Conservation (phyloP, 2,329 filamentous ascomycete species). For the Aspergillus puulaauensis region DNA sequence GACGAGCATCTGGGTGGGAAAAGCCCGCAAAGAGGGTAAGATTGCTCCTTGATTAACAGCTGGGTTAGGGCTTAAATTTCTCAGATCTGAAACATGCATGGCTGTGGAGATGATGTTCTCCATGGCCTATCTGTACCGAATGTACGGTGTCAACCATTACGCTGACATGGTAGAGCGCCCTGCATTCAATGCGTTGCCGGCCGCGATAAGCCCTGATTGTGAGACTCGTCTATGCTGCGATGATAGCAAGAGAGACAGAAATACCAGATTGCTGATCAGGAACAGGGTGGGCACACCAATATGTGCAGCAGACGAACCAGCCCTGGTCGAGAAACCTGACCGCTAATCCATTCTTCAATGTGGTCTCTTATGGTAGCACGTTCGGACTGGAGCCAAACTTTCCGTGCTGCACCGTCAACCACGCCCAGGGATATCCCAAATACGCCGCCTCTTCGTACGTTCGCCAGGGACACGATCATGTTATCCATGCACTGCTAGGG, state of each 20-base stretch:
- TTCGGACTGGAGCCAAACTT: slow-evolving; percentile 56
- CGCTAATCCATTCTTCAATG: slow-evolving; percentile 50
- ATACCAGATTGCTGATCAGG: too few relatives aligned
- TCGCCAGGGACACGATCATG: slow-evolving; percentile 40
- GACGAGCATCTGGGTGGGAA: slow-evolving; percentile 51
- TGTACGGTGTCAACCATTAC: slow-evolving; percentile 46
- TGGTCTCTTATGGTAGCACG: slow-evolving; percentile 45
- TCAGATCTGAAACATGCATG: slow-evolving; percentile 48
- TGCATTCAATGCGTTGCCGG: slow-evolving; percentile 58
- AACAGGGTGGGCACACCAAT: slow-evolving; percentile 54
- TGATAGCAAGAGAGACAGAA: too few relatives aligned
- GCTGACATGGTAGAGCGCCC: slow-evolving; percentile 54
- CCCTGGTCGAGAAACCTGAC: slow-evolving; percentile 48
- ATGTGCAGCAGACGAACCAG: slow-evolving; percentile 56
- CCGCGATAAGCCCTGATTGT: slow-evolving; percentile 51
- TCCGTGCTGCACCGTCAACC: slow-evolving; percentile 59
- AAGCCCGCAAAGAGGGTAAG: slow-evolving; percentile 41
- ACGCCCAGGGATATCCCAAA: slow-evolving; percentile 58
- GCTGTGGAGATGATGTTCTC: slow-evolving; percentile 55
- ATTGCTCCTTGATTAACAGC: too few relatives aligned
- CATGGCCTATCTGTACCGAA: slow-evolving; percentile 51
- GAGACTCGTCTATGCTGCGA: slow-evolving; percentile 8
- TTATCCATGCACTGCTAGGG: slow-evolving; percentile 53
- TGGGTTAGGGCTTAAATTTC: not conserved
- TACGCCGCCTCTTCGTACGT: slow-evolving; percentile 53